These are phyloP conservation scores for Solanum hybrid DNA, from an alignment of 305 asterid genomes.

Conservation along the genomic window DNA sequence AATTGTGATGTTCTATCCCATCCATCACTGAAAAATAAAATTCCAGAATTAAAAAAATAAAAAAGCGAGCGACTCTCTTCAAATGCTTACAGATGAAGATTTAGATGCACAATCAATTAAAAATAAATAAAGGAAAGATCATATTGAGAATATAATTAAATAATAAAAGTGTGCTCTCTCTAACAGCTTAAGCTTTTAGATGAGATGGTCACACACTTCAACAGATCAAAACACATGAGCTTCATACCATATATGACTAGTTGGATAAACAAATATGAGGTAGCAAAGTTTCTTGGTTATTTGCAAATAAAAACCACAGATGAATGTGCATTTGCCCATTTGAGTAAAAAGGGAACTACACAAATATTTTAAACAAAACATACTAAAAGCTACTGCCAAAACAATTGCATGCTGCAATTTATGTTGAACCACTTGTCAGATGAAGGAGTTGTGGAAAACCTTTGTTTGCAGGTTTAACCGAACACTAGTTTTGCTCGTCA, in stretches of 20 bases:
- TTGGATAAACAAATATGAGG: not conserved
- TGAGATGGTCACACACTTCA: not conserved
- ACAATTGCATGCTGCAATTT: not conserved
- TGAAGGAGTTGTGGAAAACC: not conserved
- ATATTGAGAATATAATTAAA: not conserved
- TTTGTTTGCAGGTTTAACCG: not conserved
- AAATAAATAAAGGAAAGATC: not conserved
- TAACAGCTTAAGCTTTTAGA: not conserved
- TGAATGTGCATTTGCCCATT: not conserved
- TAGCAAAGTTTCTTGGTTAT: not conserved
- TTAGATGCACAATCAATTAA: not conserved
- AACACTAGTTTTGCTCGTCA: not conserved
- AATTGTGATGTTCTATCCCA: conserved; percentile 99
- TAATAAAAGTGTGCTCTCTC: not conserved
- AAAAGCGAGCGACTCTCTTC: not conserved
- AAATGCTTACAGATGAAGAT: not conserved
- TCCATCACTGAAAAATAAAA: conserved; percentile 70
- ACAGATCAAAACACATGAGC: not conserved
- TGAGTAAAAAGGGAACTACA: not conserved
- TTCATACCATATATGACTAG: not conserved
- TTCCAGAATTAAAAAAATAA: conserved; percentile 7
- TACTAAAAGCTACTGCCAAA: not conserved
- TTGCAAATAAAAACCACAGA: not conserved
- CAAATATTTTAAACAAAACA: not conserved
- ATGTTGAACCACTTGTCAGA: not conserved